Evolutionary conservation across 306 rosid genomes (phyloP), one percentile per base, ranked within the genome.

Genomic region (Fragaria ananassa): DNA sequence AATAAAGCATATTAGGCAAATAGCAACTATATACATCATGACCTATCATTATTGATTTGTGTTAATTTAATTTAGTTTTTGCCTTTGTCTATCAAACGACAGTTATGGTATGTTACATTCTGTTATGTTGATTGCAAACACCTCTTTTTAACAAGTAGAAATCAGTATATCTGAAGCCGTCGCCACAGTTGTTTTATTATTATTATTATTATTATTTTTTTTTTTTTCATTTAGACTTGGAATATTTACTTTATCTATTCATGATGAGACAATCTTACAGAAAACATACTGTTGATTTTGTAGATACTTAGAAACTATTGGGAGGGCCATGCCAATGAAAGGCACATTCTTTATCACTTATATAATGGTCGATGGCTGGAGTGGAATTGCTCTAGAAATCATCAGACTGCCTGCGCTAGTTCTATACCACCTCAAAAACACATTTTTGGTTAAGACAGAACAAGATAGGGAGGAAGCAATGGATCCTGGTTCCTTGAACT

Each of bases 271-370:
- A 62, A 70, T 66, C 57, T 76, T 50, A 81, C 67, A 68, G 76
- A 37, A 78, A 66, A 81, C 72, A 68, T 64, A 65, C 44, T 45
- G 34, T 79, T 77, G 76, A 47, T 67, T 54, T 78, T 87, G 78
- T 81, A 94, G 98, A 83, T 89, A 89, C 80, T 78, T 96, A 44
- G 82, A 88, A 86, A 92, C 93, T 41, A 87, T 90, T 65, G 97
- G 96, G 60, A 86, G 88, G 74, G 84, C 97, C 46, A 84, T 94
- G 69, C 98, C 98, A 80, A 89, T 94, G 98, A 92, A 92, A 82
- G 98, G 95, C 41, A 92, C 97, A 27, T 94, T 92, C 88, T 94
- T 90, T 91, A 94, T 94, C 31, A 94, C 98, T 74, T 94, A 94
- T 68, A 76, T 86, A 84, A 92, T 90, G 98, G 84, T 94, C 5